These are phyloP conservation scores for Pythium volutum DNA, from an alignment of 352 stramenopile genomes.

Conservation along the genomic window DNA sequence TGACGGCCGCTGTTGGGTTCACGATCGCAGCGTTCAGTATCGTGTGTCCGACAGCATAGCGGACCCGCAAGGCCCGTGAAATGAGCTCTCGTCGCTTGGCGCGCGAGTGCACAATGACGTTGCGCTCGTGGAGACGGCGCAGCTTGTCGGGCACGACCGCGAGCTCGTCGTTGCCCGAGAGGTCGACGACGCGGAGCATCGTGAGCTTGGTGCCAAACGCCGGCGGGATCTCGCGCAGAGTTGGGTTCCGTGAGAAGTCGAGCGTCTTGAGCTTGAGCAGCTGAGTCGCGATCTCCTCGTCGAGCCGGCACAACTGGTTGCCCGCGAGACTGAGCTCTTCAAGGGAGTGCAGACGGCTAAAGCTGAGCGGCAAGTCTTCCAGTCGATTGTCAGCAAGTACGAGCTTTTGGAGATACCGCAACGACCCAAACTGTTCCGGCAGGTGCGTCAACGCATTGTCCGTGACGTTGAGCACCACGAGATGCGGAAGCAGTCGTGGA, in stretches of 20 bases:
- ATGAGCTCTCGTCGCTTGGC: constrained; percentile 64
- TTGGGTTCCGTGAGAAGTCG: constrained; percentile 37
- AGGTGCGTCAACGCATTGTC: constrained; percentile 40
- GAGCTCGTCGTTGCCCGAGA: constrained; percentile 38
- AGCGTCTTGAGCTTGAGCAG: constrained; percentile 40
- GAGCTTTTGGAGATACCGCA: constrained; percentile 44
- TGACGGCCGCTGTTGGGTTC: constrained; percentile 23
- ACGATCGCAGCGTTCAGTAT: constrained; percentile 21
- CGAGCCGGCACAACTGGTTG: constrained; percentile 40
- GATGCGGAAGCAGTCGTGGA: constrained; percentile 30
- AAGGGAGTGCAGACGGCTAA: constrained; percentile 31
- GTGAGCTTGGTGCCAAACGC: constrained; percentile 26
- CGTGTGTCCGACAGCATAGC: constrained; percentile 34
- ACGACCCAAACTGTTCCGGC: constrained; percentile 29
- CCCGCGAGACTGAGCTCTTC: constrained; percentile 42
- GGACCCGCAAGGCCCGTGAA: constrained; percentile 48
- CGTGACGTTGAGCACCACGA: constrained; percentile 37
- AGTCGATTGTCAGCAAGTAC: constrained; percentile 43
- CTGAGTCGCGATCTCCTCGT: constrained; percentile 26
- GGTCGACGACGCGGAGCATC: constrained; percentile 39
- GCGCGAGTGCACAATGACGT: constrained; percentile 58
- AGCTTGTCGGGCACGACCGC: constrained; percentile 42
- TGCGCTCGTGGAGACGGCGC: constrained; percentile 55
- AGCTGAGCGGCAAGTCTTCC: constrained; percentile 25
- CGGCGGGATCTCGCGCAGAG: constrained; percentile 27